Conservation (phyloP, 768 basidiomycete genomes). For the Auriculariales sp. region DNA sequence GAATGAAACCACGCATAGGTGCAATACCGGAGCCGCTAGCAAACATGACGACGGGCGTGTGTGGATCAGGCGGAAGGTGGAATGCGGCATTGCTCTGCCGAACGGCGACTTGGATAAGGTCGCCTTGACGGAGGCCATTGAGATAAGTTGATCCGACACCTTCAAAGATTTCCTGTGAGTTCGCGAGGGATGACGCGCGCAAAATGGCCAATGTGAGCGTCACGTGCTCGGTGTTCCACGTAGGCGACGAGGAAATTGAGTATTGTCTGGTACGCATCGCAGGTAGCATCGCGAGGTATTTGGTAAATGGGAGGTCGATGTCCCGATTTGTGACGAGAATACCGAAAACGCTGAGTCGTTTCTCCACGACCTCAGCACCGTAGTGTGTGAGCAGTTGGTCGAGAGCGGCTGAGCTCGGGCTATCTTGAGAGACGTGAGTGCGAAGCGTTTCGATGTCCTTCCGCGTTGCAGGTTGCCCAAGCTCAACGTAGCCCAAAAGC, state of each 20-base stretch:
- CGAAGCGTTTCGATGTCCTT: constrained; percentile 24
- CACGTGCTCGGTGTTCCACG: constrained; percentile 26
- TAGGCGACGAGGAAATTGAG: constrained; percentile 34
- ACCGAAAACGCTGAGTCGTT: constrained; percentile 26
- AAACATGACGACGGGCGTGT: constrained; percentile 28
- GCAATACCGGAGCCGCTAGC: constrained; percentile 33
- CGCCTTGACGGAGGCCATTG: constrained; percentile 23
- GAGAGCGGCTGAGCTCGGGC: constrained; percentile 15
- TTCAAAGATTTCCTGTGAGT: constrained; percentile 20
- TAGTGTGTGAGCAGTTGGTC: constrained; percentile 18
- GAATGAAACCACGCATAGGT: constrained; percentile 37
- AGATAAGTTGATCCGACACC: constrained; percentile 35
- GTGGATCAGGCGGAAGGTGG: constrained; percentile 27
- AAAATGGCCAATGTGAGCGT: constrained; percentile 32
- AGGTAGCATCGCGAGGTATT: constrained; percentile 27
- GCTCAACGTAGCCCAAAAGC: constrained; percentile 30
- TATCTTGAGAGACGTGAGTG: constrained; percentile 7
- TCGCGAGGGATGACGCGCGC: constrained; percentile 22
- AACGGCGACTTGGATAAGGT: constrained; percentile 28
- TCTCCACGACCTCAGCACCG: constrained; percentile 18
- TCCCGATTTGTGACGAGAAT: constrained; percentile 24
- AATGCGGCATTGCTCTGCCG: constrained; percentile 25
- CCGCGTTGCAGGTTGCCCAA: constrained; percentile 31
- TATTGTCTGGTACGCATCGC: constrained; percentile 37
- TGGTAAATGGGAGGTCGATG: constrained; percentile 21